These are phyloP conservation scores for Elongisporangium senticosum DNA, from an alignment of 352 stramenopile genomes.

Conservation along the genomic window DNA sequence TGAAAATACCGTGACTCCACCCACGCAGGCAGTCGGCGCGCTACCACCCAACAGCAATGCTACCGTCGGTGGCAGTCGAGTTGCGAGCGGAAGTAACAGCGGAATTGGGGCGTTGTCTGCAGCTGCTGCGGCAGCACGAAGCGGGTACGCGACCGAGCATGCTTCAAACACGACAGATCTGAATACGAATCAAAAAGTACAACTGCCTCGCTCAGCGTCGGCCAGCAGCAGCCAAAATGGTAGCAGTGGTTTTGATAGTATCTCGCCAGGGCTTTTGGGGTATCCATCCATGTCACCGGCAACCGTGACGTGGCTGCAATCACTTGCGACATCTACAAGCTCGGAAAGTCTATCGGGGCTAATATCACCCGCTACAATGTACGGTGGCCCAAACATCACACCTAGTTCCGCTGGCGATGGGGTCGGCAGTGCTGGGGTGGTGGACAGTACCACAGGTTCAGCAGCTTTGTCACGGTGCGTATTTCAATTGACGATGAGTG, in stretches of 20 bases:
- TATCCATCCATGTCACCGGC: slow-evolving; percentile 71
- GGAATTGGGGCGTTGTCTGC: background rate
- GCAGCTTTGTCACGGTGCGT: slow-evolving; percentile 19
- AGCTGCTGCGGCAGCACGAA: background rate
- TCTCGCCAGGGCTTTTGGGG: slow-evolving; percentile 46
- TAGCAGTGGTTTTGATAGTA: slow-evolving; percentile 29
- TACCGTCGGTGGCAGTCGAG: background rate
- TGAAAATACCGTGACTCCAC: slow-evolving; percentile 7
- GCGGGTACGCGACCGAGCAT: slow-evolving; percentile 2
- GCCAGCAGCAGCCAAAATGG: slow-evolving; percentile 23
- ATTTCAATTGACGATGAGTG: background rate
- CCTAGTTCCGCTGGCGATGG: slow-evolving; percentile 8
- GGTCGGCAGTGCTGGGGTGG: slow-evolving; percentile 10
- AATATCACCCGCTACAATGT: slow-evolving; percentile 48
- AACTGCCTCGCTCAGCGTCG: slow-evolving; percentile 43
- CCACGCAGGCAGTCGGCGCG: slow-evolving; percentile 2
- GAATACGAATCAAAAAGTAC: slow-evolving; percentile 24
- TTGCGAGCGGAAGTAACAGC: background rate
- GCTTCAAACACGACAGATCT: background rate
- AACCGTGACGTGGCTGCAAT: slow-evolving; percentile 75
- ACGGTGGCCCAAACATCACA: slow-evolving; percentile 13
- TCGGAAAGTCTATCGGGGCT: slow-evolving; percentile 57
- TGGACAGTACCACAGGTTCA: slow-evolving; percentile 13
- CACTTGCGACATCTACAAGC: slow-evolving; percentile 56
- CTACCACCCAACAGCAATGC: background rate